Conservation (phyloP, 78 protist species). For the Emiliania huxleyi region DNA sequence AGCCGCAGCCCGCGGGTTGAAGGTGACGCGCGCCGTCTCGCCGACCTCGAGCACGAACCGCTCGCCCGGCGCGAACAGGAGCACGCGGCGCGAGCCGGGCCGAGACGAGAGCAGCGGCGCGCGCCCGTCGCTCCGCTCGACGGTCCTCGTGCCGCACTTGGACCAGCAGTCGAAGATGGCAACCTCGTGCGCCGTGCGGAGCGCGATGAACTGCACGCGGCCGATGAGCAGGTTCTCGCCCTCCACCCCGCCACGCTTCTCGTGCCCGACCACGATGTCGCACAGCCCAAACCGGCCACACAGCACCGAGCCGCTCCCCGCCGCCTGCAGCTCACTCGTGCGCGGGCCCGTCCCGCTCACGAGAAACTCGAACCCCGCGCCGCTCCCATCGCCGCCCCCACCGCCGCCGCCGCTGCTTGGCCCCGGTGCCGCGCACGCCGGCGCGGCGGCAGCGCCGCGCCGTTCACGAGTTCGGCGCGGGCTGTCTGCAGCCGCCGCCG, state of each 20-base stretch:
- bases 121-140: not conserved
- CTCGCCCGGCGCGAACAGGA: not conserved
- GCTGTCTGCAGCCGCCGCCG: not conserved
- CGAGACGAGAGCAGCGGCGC: not conserved
- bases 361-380: not conserved
- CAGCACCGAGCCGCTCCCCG: not conserved
- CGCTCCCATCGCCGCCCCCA: not conserved
- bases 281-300: not conserved
- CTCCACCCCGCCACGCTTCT: not conserved
- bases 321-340: not conserved
- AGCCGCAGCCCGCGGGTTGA: too few relatives aligned
- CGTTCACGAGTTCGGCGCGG: not conserved
- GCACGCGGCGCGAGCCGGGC: not conserved
- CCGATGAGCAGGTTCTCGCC: not conserved
- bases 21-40: not conserved
- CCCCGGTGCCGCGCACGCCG: not conserved
- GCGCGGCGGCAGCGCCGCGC: not conserved
- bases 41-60: not conserved
- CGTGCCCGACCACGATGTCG: not conserved
- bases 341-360: not conserved
- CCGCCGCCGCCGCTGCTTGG: too few relatives aligned
- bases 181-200: not conserved
- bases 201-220: not conserved
- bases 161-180: not conserved
- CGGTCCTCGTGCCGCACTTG: not conserved